Base-by-base conservation (phyloP, 441 rosid genomes). In the Viola pubescens region DNA sequence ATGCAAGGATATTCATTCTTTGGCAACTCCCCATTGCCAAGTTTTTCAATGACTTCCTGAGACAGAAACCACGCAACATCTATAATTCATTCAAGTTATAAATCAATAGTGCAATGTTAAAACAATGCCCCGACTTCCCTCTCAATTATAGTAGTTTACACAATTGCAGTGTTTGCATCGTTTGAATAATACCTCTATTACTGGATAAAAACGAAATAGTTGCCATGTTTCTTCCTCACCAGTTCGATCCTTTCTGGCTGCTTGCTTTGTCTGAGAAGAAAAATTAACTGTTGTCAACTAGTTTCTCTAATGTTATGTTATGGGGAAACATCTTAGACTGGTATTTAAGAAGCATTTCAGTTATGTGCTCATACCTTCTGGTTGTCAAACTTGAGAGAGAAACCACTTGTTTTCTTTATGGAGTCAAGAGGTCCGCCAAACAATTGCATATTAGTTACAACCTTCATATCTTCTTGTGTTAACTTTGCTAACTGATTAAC, bases 181-280 rank as follows among this genome's bases (percentile, higher is more conserved):
- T 13, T 43, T 19, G 12, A 44, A 62, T 14, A 63, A 37, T 76
- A 87, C 99, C 95, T 94, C 99, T 69, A 94, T 64, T 75, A 94
- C 63, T 13, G 99, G 99, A 76, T 82, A 94, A 74, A 94, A 94
- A 58, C 98, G 90, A 59, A 89, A 91, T 37, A 88, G 72, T 60
- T 83, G 88, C 99, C 99, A 94, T 37, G 92, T 78, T 80, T 65
- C 71, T 73, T 81, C 98, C 75, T 84, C 96, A 57, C 70, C 85
- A 51, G 69, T 63, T 60, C 85, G 85, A 56, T 94, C 99, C 69
- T 87, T 88, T 73, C 99, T 84, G 13, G 80, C 83, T 60, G 82
- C 95, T 43, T 69, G 83, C 72, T 84, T 88, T 67, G 79, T 89
- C 99, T 91, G 84, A 61, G 41, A 65, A 74, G 4, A 64, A 72